Evolutionary conservation across 2,329 filamentous ascomycete genomes (phyloP).

Genomic region (Ophiostoma himal-ulmi): DNA sequence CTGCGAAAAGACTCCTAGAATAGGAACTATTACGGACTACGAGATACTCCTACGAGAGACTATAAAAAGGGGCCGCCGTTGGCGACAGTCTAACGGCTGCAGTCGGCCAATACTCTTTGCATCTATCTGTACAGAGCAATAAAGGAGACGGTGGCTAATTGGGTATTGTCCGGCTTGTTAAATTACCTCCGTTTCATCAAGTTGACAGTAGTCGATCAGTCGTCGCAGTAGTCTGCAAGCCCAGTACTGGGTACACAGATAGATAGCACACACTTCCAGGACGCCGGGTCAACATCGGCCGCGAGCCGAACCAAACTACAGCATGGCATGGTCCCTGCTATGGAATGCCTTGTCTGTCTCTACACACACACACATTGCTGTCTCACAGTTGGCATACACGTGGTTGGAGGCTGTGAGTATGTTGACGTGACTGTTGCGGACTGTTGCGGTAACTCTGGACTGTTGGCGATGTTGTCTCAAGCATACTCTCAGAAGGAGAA

Average conservation of each 20-base stretch:
- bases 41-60: not conserved
- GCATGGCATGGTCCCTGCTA: not conserved
- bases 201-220: not conserved
- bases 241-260: not conserved
- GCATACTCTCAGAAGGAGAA: not conserved
- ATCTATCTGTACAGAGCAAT: not conserved
- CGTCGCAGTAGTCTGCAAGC: not conserved
- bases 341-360: not conserved
- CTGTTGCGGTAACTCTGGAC: not conserved
- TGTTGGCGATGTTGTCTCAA: not conserved
- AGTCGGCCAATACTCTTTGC: not conserved
- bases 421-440: not conserved
- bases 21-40: not conserved
- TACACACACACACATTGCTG: not conserved
- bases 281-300: not conserved
- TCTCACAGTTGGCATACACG: not conserved
- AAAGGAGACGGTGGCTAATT: not conserved
- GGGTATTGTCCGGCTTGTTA: not conserved
- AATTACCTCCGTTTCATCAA: constrained; percentile 1
- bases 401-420: not conserved
- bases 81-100: constrained; percentile 1
- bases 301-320: constrained; percentile 1
- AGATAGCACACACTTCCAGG: not conserved
- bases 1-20: not conserved
- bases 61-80: constrained; percentile 11